Conservation (phyloP, 495 filamentous ascomycete species). For the Xylaria bambusicola region DNA sequence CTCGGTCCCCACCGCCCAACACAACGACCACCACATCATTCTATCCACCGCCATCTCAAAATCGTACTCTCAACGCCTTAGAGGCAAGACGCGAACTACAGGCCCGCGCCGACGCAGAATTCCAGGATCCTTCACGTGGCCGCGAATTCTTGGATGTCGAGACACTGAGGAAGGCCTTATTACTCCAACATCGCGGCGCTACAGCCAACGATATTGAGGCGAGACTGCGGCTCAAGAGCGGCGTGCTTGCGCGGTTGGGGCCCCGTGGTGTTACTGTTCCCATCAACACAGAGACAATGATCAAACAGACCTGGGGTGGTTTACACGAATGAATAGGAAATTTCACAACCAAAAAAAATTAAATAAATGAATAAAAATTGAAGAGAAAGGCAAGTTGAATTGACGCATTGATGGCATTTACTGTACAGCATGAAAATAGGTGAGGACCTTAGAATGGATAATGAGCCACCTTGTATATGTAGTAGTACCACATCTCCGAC, state of each 20-base stretch:
- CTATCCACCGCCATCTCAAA: slow-evolving; percentile 35
- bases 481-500: no score
- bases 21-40: neutral
- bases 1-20: slow-evolving; percentile 16
- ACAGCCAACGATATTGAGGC: slow-evolving; percentile 39
- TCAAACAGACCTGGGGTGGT: slow-evolving; percentile 3
- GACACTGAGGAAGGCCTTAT: slow-evolving; percentile 39
- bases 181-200: slow-evolving; percentile 35
- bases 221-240: slow-evolving; percentile 38
- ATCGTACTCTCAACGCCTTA: slow-evolving; percentile 44
- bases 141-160: slow-evolving; percentile 43
- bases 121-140: slow-evolving; percentile 36
- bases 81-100: slow-evolving; percentile 42
- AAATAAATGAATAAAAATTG: neutral
- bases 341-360: no score
- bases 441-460: no score
- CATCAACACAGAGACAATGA: neutral
- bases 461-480: no score
- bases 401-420: no score
- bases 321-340: slow-evolving; percentile 7
- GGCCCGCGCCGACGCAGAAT: slow-evolving; percentile 38
- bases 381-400: neutral
- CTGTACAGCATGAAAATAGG: no score
- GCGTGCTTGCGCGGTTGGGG: slow-evolving; percentile 43
- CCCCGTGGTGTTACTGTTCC: slow-evolving; percentile 31